Base-by-base conservation (phyloP, 306 rosid genomes). In the Cucumis hystrix region DNA sequence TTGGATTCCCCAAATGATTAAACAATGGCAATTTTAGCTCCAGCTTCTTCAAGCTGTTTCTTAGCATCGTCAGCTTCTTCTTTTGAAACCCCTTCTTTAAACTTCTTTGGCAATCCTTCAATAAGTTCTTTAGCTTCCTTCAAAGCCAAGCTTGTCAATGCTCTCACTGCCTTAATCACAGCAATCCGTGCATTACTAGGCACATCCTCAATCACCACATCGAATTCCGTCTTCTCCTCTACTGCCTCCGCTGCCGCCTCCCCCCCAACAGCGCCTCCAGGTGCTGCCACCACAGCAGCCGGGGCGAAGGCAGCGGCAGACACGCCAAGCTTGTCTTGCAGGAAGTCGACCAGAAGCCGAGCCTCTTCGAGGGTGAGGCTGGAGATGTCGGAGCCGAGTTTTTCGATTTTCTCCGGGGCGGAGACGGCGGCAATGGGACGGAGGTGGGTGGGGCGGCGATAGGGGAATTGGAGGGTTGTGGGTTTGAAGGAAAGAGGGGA, bases 151-250 rank as follows among this genome's bases (percentile, higher is more conserved):
- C 70, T 94, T 81, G 98, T 94, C 90, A 91, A 70, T 0, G 79
- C 83, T 69, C 98, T 91, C 57, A 91, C 98, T 18, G 98, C 83
- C 83, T 94, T 94, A 20, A 94, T 94, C 76, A 91, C 98, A 33
- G 96, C 82, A 18, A 94, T 94, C 73, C 98, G 84, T 4, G 91
- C 84, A 52, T 82, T 91, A 81, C 92, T 91, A 4, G 98, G 97
- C 0, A 94, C 98, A 0, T 94, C 98, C 73, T 94, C 96, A 67
- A 94, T 94, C 0, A 94, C 85, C 43, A 94, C 97, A 51, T 94
- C 98, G 70, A 94, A 94, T 84, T 94, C 98, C 16, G 98, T 94
- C 87, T 94, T 90, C 86, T 94, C 98, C 87, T 89, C 98, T 14
- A 81, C 68, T 6, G 55, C 79, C 13, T 67, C 89, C 0, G 87